Evolutionary conservation across 768 basidiomycete genomes (phyloP).

Genomic region (Cyathus striatus): DNA sequence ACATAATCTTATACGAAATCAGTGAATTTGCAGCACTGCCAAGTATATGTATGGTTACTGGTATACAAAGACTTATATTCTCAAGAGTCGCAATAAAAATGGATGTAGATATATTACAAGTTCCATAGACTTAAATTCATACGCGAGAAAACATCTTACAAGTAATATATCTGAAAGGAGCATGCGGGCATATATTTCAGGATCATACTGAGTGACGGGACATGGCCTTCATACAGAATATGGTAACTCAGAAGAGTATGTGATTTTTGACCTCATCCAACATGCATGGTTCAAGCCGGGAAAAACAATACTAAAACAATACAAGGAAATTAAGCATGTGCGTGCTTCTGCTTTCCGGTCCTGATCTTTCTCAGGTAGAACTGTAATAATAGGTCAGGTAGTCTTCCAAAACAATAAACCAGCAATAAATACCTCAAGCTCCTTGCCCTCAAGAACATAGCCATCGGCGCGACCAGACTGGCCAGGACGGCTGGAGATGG

Average conservation of each 20-base stretch:
- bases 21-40: too few relatives aligned
- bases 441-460: constrained; percentile 97
- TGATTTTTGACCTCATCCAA: constrained; percentile 13
- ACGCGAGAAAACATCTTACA: too few relatives aligned
- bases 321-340: constrained; percentile 34
- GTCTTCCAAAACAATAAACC: neutral
- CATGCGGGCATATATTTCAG: neutral
- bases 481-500: constrained; percentile 92
- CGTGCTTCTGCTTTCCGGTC: constrained; percentile 94
- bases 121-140: too few relatives aligned
- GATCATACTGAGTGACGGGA: neutral
- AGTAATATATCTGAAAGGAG: too few relatives aligned
- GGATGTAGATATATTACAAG: too few relatives aligned
- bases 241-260: constrained; percentile 2
- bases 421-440: constrained; percentile 73
- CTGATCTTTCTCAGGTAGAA: constrained; percentile 95
- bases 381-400: constrained; percentile 28
- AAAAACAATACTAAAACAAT: constrained; percentile 9
- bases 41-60: too few relatives aligned
- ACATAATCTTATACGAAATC: too few relatives aligned
- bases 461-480: constrained; percentile 97
- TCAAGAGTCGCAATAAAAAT: too few relatives aligned
- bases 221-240: neutral
- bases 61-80: too few relatives aligned
- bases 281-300: constrained; percentile 1